phyloP scores from a whole-genome alignment of 495 filamentous ascomycete species.

The Penicillium cinerascens region DNA sequence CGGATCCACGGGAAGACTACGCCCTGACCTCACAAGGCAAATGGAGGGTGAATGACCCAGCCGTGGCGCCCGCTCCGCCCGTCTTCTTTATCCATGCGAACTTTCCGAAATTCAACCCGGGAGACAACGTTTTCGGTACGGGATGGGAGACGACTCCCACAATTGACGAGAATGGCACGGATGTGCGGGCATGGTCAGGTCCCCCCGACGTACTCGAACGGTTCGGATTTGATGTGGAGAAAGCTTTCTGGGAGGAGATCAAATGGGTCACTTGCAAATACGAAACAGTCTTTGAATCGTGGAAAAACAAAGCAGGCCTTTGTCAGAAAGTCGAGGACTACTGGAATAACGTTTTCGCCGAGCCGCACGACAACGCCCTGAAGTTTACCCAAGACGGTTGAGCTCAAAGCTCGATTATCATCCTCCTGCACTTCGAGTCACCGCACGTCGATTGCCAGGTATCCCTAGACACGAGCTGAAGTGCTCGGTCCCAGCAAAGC shows the following conservation, averaged over 20 bases:
- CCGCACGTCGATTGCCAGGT: background rate
- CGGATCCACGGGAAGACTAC: slow-evolving; percentile 45
- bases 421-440: background rate
- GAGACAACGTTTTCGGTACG: slow-evolving; percentile 39
- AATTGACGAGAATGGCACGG: slow-evolving; percentile 34
- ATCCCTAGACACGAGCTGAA: background rate
- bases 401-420: background rate
- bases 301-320: slow-evolving; percentile 33
- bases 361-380: slow-evolving; percentile 35
- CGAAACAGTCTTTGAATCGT: slow-evolving; percentile 36
- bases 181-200: slow-evolving; percentile 40
- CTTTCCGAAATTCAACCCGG: slow-evolving; percentile 53
- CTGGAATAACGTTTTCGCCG: slow-evolving; percentile 42
- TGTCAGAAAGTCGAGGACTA: slow-evolving; percentile 38
- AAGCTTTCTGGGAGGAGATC: slow-evolving; percentile 50
- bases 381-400: slow-evolving; percentile 30
- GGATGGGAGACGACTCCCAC: slow-evolving; percentile 41
- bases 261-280: slow-evolving; percentile 47
- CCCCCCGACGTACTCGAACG: slow-evolving; percentile 32
- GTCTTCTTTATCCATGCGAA: slow-evolving; percentile 55
- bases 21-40: slow-evolving; percentile 32
- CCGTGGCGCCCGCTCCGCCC: slow-evolving; percentile 27
- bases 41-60: slow-evolving; percentile 37
- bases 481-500: background rate
- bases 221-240: slow-evolving; percentile 54